Percentiles rank a stretch among this genome's conserved stretches.
These are phyloP conservation scores for Heliosperma pusillum DNA, from an alignment of 148 eudicot genomes.

Conservation along the genomic window DNA sequence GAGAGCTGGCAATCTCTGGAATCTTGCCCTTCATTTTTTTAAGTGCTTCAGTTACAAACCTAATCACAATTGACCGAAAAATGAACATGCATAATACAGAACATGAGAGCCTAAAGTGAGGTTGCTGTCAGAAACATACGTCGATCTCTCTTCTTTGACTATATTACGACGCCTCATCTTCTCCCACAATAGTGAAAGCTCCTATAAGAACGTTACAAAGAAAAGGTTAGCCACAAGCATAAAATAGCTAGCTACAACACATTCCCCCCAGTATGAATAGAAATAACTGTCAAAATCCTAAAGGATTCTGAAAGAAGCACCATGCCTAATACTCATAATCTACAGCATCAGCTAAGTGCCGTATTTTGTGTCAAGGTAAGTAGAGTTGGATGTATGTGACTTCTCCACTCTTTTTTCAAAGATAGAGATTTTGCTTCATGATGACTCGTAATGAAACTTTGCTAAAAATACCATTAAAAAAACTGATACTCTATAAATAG, in stretches of 20 bases:
- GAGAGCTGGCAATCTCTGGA: constrained; percentile 87
- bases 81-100: constrained; percentile 6
- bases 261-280: background rate
- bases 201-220: constrained; percentile 36
- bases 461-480: background rate
- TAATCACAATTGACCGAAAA: constrained; percentile 24
- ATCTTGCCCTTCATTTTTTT: constrained; percentile 89
- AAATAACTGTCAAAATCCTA: background rate
- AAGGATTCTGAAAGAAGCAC: background rate
- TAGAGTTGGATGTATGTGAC: background rate
- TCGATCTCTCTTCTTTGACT: constrained; percentile 76
- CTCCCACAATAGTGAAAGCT: constrained; percentile 88
- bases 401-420: background rate
- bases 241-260: constrained; percentile 3
- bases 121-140: constrained; percentile 38
- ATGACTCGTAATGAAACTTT: background rate
- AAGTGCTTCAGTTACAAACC: constrained; percentile 79
- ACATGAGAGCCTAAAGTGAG: background rate
- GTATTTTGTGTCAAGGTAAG: background rate
- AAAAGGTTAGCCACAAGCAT: constrained; percentile 4
- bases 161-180: constrained; percentile 91
- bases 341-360: background rate
- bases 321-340: background rate
- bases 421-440: background rate
- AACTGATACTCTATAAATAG: background rate